phyloP scores from a whole-genome alignment of 495 filamentous ascomycete species.

The Evernia prunastri region DNA sequence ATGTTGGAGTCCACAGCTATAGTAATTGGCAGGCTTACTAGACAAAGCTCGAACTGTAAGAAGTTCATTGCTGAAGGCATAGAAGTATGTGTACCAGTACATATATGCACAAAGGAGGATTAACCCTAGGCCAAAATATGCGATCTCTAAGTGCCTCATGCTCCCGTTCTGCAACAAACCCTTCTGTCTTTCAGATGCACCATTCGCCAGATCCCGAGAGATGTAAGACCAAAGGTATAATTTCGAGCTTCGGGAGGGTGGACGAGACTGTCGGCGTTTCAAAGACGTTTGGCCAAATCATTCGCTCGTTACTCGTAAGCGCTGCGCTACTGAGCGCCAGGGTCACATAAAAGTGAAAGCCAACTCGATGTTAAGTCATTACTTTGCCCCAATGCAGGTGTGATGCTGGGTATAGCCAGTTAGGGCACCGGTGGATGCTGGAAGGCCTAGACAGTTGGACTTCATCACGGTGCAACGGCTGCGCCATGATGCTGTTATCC shows the following conservation, averaged over 20 bases:
- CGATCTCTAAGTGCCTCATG: background rate
- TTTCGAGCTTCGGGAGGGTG: background rate
- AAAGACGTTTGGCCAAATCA: background rate
- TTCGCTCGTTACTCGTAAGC: background rate
- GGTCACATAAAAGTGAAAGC: background rate
- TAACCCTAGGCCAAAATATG: background rate
- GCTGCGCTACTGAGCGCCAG: slow-evolving; percentile 1
- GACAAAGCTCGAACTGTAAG: background rate
- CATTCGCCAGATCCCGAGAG: background rate
- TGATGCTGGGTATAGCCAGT: background rate
- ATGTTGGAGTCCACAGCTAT: background rate
- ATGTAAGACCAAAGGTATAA: background rate
- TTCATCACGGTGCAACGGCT: background rate
- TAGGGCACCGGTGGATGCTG: background rate
- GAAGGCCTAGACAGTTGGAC: background rate
- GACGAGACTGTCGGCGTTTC: background rate
- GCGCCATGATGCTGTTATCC: background rate
- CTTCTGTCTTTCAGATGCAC: background rate
- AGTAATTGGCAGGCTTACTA: background rate
- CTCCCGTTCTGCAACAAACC: background rate
- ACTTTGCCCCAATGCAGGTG: background rate
- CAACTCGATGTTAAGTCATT: background rate
- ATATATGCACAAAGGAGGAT: background rate
- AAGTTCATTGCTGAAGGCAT: background rate
- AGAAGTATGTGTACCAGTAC: background rate